Evolutionary conservation across 768 basidiomycete species (phyloP), one percentile per base, ranked within the genome.

Genomic region (Termitomyces sp.): DNA sequence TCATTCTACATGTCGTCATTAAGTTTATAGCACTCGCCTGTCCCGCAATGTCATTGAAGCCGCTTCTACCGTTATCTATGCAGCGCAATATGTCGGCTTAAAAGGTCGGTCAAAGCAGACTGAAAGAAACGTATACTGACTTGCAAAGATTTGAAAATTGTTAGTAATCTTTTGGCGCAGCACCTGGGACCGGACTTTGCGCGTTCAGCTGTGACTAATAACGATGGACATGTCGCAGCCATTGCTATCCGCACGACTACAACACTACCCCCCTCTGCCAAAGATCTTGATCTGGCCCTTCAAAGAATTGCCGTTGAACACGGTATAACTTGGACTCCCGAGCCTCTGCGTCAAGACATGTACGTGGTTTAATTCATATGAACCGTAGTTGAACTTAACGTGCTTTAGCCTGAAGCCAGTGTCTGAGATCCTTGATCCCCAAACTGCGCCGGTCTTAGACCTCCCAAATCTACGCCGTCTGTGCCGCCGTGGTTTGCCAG

Each of bases 1-100:
- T 18, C 24, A 32, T 22, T 61, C 22, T 56, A 52, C 55, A 49
- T 54, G n/a, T 26, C 37, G 33, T 50, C 48, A 55, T 27, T 50
- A 58, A 51, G 32, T 44, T 10, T n/a, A 12, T 55, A 82, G 82
- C 54, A 64, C 66, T 24, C 58, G 69, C n/a, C 76, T 77, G 42
- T 85, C 82, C 47, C 82, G 84, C 3, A 66, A 71, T 34, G 67
- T 87, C 12, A 67, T 82, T n/a, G 88, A 91, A 69, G 88, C 89
- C 22, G 82, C 82, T 18, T 84, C 87, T 13, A 88, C 79, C 55
- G 79, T 91, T 58, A 84, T 91, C 53, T 83, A 79, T 62, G 82
- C 86, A 6, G 80, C 83, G 1, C 80, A 82, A 24, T 76, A 78
- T 44, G 68, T 79, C 3, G 82, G 83, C 27, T 83, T 77, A 8